Evolutionary conservation across 805 yeast genomes (phyloP).

Genomic region (Starmerella asiatica): DNA sequence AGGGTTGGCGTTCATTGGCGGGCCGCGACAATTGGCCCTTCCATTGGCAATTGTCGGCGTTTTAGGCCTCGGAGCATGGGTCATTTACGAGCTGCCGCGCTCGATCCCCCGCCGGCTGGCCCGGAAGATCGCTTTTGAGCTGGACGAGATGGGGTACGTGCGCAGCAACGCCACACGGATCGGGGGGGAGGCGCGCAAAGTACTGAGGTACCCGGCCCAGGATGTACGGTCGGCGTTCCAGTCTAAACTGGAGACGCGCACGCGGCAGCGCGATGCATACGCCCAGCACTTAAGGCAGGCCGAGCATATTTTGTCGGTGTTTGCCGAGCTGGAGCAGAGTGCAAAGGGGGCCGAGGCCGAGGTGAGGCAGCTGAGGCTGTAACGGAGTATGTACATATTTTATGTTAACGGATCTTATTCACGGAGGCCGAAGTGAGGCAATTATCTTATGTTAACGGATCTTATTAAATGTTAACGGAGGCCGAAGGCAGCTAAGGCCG

Average conservation of each 20-base stretch:
- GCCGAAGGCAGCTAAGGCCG: too few species aligned
- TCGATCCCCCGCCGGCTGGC: constrained; percentile 80
- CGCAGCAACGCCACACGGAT: constrained; percentile 67
- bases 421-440: too few species aligned
- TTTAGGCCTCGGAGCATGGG: constrained; percentile 44
- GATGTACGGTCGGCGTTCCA: constrained; percentile 66
- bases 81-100: constrained; percentile 70
- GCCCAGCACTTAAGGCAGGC: constrained; percentile 42
- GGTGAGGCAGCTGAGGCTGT: constrained; percentile 2
- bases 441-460: too few species aligned
- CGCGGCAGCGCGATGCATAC: constrained; percentile 43
- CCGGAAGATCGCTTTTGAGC: constrained; percentile 47
- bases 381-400: not conserved
- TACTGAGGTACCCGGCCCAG: constrained; percentile 65
- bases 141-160: constrained; percentile 59
- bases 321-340: constrained; percentile 36
- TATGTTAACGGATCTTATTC: too few species aligned
- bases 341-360: constrained; percentile 20
- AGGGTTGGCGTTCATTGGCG: constrained; percentile 36
- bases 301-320: constrained; percentile 42
- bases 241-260: constrained; percentile 46
- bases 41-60: constrained; percentile 42
- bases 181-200: constrained; percentile 68
- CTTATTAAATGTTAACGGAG: too few species aligned
- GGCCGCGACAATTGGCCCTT: constrained; percentile 35